Conservation (phyloP, 1,284 basidiomycete genomes). For the Ustilago shanxiensis region DNA sequence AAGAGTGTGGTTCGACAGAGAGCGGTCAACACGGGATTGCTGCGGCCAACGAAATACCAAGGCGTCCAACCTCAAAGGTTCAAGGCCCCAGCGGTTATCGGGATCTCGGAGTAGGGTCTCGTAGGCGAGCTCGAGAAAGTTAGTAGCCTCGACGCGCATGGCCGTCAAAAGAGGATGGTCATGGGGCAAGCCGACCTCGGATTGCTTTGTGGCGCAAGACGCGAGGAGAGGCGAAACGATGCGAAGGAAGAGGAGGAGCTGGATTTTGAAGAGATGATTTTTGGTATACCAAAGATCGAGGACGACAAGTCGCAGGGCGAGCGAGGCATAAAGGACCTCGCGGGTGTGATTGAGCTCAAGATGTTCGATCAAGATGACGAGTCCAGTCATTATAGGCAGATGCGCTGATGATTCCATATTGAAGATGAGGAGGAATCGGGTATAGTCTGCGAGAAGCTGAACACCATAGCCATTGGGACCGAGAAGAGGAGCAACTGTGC, state of each 20-base stretch:
- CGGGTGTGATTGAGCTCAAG: slow-evolving; percentile 55
- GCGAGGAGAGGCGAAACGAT: slow-evolving; percentile 38
- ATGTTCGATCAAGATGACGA: slow-evolving; percentile 46
- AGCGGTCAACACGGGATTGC: neutral
- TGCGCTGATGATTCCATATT: slow-evolving; percentile 55
- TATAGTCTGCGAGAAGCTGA: slow-evolving; percentile 48
- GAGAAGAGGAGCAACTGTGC: slow-evolving; percentile 46
- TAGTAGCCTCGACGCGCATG: slow-evolving; percentile 7
- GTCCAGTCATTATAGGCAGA: slow-evolving; percentile 45
- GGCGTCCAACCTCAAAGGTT: slow-evolving; percentile 26
- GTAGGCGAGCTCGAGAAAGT: slow-evolving; percentile 18
- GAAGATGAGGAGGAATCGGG: slow-evolving; percentile 42
- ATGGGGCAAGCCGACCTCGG: slow-evolving; percentile 15
- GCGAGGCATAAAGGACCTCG: slow-evolving; percentile 28
- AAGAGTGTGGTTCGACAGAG: neutral
- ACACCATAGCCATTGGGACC: slow-evolving; percentile 27
- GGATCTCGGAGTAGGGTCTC: slow-evolving; percentile 29
- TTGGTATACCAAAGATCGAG: slow-evolving; percentile 49
- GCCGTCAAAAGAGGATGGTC: neutral
- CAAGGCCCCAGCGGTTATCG: slow-evolving; percentile 38
- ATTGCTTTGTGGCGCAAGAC: slow-evolving; percentile 13
- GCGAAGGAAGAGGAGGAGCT: slow-evolving; percentile 48
- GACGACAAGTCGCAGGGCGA: slow-evolving; percentile 19
- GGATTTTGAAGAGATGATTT: slow-evolving; percentile 53
- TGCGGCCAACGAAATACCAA: slow-evolving; percentile 22